Conservation (phyloP, 176 grass and related monocot genomes). For the Typha latifolia region DNA sequence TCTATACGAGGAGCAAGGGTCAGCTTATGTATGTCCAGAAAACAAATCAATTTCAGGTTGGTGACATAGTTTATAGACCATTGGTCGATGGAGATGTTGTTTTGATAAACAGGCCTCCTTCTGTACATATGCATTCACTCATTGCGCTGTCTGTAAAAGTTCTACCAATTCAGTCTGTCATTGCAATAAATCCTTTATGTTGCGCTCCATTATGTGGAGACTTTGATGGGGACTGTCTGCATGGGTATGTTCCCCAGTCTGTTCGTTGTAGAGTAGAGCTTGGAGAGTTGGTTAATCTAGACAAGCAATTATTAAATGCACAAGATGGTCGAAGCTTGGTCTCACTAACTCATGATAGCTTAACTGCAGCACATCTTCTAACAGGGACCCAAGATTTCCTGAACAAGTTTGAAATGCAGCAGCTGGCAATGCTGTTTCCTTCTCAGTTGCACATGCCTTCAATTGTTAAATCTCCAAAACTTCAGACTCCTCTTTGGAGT, state of each 20-base stretch:
- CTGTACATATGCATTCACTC: slow-evolving; percentile 85
- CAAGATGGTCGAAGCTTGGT: slow-evolving; percentile 80
- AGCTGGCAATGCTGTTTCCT: slow-evolving; percentile 58
- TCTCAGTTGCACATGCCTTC: slow-evolving; percentile 21
- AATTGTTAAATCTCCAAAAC: slow-evolving; percentile 36
- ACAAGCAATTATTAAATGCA: slow-evolving; percentile 56
- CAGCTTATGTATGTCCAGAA: slow-evolving; percentile 48
- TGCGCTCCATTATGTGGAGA: slow-evolving; percentile 75
- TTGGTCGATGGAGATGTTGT: slow-evolving; percentile 83
- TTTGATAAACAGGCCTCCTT: slow-evolving; percentile 83
- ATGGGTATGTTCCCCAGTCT: slow-evolving; percentile 87
- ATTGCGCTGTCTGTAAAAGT: slow-evolving; percentile 65
- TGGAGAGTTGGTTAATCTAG: slow-evolving; percentile 48
- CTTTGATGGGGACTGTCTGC: slow-evolving; percentile 94
- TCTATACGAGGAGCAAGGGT: slow-evolving; percentile 36
- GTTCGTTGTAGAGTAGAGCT: slow-evolving; percentile 67
- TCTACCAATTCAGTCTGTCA: slow-evolving; percentile 40
- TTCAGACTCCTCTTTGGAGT: slow-evolving; percentile 44
- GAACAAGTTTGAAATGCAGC: slow-evolving; percentile 61
- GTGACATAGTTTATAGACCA: slow-evolving; percentile 57
- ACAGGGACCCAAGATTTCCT: slow-evolving; percentile 38
- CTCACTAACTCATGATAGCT: slow-evolving; percentile 74
- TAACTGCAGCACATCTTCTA: slow-evolving; percentile 56
- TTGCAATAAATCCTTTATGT: slow-evolving; percentile 80
- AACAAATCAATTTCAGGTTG: slow-evolving; percentile 57